Evolutionary conservation across 148 eudicot species (phyloP).

Genomic region (Vaccinium darrowii): DNA sequence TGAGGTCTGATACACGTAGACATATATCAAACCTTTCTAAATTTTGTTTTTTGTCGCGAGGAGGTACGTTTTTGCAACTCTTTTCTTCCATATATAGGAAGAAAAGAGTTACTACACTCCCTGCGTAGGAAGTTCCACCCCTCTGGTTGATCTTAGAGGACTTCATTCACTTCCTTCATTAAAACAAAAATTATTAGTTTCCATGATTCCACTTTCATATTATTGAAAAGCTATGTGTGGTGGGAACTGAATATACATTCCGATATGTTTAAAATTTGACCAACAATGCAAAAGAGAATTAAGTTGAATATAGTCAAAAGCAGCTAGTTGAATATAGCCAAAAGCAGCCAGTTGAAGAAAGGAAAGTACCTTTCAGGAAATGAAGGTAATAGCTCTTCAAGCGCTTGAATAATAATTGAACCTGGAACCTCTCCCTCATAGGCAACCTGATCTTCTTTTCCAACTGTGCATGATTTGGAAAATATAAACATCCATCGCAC

Average conservation of each 20-base stretch:
- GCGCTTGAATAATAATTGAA: conserved; percentile 34
- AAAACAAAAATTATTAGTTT: background rate
- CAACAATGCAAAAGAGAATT: background rate
- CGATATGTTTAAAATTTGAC: background rate
- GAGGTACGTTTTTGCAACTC: too few relatives aligned
- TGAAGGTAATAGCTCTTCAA: conserved; percentile 42
- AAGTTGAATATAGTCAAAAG: background rate
- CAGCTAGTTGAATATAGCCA: background rate
- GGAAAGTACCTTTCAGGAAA: conserved; percentile 40
- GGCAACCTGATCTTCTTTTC: conserved; percentile 15
- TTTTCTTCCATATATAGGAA: background rate
- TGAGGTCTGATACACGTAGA: background rate
- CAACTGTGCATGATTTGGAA: conserved; percentile 18
- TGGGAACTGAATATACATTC: background rate
- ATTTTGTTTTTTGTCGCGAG: background rate
- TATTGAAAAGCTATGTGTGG: background rate
- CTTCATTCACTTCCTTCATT: background rate
- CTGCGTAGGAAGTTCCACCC: background rate
- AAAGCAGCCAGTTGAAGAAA: conserved; percentile 2
- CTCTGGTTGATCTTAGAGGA: background rate
- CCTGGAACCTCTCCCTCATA: conserved; percentile 22
- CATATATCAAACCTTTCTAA: background rate
- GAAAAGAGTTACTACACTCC: background rate
- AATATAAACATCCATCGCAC: conserved; percentile 6
- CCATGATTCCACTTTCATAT: background rate